These are phyloP conservation scores for Lasiodiplodia theobromae DNA, from an alignment of 2,329 filamentous ascomycete species.

Conservation along the genomic window DNA sequence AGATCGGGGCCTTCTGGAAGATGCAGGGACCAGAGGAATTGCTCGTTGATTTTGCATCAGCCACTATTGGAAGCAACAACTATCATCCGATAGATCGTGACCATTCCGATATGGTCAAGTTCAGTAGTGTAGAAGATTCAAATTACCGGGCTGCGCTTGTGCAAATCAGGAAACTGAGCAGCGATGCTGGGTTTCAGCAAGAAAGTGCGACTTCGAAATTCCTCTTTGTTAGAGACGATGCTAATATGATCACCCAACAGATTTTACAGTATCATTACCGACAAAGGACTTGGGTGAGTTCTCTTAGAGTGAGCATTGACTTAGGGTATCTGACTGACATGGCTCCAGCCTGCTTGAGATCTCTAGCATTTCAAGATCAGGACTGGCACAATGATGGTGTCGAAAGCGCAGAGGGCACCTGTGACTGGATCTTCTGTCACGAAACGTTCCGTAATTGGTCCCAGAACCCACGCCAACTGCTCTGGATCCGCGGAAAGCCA, in stretches of 20 bases:
- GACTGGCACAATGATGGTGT: background rate
- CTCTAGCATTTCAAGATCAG: background rate
- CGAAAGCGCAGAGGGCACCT: background rate
- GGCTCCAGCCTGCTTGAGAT: too few species aligned
- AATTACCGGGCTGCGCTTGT: background rate
- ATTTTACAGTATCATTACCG: too few species aligned
- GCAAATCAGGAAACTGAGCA: background rate
- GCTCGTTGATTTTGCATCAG: background rate
- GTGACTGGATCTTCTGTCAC: background rate
- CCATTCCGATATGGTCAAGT: background rate
- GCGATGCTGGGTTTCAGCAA: too few species aligned
- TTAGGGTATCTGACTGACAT: too few species aligned
- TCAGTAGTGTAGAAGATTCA: background rate
- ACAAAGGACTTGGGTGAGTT: too few species aligned
- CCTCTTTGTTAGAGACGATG: too few species aligned
- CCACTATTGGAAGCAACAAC: background rate
- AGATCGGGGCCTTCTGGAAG: too few species aligned
- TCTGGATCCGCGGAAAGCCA: conserved; percentile 3
- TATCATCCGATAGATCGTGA: background rate
- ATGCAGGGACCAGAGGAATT: too few species aligned
- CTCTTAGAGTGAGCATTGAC: too few species aligned
- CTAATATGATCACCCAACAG: too few species aligned
- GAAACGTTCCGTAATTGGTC: background rate
- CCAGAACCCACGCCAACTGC: background rate
- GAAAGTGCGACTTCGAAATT: background rate